These are phyloP conservation scores for Penicillium hordei DNA, from an alignment of 2,329 filamentous ascomycete genomes.

Conservation along the genomic window DNA sequence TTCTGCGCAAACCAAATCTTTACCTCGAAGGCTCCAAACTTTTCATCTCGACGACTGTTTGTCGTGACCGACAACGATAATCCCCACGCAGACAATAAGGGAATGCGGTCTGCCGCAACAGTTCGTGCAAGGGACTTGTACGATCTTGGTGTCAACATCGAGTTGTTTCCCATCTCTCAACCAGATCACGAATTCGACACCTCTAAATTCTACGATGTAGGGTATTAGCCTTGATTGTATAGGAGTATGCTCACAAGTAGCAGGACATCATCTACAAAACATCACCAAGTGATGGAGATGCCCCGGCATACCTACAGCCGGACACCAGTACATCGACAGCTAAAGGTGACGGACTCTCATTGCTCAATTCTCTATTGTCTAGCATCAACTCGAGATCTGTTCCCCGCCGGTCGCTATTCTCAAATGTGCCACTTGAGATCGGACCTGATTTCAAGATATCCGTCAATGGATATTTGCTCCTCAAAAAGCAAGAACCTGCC, in stretches of 20 bases:
- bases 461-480: constrained; percentile 86
- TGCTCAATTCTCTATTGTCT: constrained; percentile 77
- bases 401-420: constrained; percentile 81
- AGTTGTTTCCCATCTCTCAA: constrained; percentile 83
- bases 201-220: constrained; percentile 85
- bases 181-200: constrained; percentile 73
- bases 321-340: constrained; percentile 57
- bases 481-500: constrained; percentile 79
- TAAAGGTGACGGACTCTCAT: constrained; percentile 71
- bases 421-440: constrained; percentile 81
- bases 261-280: constrained; percentile 87
- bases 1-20: constrained; percentile 97
- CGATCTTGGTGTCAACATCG: constrained; percentile 86
- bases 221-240: constrained; percentile 18
- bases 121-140: constrained; percentile 93
- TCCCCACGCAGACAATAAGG: constrained; percentile 72
- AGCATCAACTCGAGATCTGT: constrained; percentile 90
- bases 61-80: constrained; percentile 93
- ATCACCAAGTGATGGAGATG: constrained; percentile 68
- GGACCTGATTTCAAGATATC: constrained; percentile 82
- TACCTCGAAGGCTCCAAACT: constrained; percentile 90
- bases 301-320: constrained; percentile 56
- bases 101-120: constrained; percentile 70
- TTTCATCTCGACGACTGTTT: constrained; percentile 88
- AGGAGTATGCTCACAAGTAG: constrained; percentile 11